Percentiles rank a stretch among this genome's conserved stretches.
phyloP scores from a whole-genome alignment of 352 stramenopile genomes.

The Phytophthora ohioensis region DNA sequence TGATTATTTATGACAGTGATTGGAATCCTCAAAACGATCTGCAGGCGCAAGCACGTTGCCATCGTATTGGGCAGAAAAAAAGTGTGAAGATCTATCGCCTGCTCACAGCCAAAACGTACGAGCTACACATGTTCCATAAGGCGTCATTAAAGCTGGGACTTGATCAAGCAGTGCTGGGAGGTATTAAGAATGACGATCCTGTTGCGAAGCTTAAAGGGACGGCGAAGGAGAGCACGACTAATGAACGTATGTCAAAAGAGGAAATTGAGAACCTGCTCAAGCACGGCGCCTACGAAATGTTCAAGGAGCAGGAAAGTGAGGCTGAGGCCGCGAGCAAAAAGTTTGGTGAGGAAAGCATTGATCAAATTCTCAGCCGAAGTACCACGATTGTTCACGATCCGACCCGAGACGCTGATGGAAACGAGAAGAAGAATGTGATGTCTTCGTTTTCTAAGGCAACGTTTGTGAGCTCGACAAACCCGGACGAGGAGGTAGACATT shows the following conservation, averaged over 20 bases:
- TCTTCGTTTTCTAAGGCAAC: slow-evolving; percentile 94
- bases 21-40: slow-evolving; percentile 98
- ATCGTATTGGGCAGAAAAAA: slow-evolving; percentile 95
- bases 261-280: slow-evolving; percentile 95
- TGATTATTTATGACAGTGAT: slow-evolving; percentile 98
- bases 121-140: slow-evolving; percentile 95
- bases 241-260: slow-evolving; percentile 82
- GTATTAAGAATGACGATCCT: slow-evolving; percentile 78
- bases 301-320: slow-evolving; percentile 92
- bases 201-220: slow-evolving; percentile 52
- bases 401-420: slow-evolving; percentile 55
- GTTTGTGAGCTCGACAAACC: slow-evolving; percentile 91
- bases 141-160: slow-evolving; percentile 93
- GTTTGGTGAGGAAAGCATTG: slow-evolving; percentile 98
- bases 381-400: slow-evolving; percentile 90
- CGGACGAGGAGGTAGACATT: slow-evolving; percentile 89
- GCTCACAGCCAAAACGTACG: slow-evolving; percentile 93
- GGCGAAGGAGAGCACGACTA: slow-evolving; percentile 47
- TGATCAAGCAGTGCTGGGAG: slow-evolving; percentile 92
- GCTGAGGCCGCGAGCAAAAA: slow-evolving; percentile 94
- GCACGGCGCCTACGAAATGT: slow-evolving; percentile 95
- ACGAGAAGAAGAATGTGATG: slow-evolving; percentile 80
- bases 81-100: slow-evolving; percentile 94
- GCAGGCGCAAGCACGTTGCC: slow-evolving; percentile 92
- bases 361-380: slow-evolving; percentile 96